phyloP scores from a whole-genome alignment of 2,329 filamentous ascomycete genomes.

The Aspergillus sclerotialis region DNA sequence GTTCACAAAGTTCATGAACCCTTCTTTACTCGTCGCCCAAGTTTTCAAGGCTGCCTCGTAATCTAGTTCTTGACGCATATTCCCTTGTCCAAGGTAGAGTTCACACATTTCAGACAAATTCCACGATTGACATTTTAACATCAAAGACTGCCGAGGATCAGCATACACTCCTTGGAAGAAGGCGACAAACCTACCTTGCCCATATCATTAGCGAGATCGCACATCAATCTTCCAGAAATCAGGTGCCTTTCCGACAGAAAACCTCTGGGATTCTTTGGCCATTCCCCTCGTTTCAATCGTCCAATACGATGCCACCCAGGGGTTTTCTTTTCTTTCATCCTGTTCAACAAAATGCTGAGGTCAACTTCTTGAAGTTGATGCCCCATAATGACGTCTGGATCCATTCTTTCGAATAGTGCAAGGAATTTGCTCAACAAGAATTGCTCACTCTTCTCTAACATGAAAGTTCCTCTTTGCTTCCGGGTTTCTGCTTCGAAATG shows the following conservation, averaged over 20 bases:
- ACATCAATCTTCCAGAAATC: constrained; percentile 80
- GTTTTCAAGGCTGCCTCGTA: constrained; percentile 79
- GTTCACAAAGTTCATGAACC: constrained; percentile 85
- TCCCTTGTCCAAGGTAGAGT: constrained; percentile 70
- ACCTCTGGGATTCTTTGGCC: constrained; percentile 79
- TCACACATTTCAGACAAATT: constrained; percentile 96
- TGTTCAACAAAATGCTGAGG: constrained; percentile 81
- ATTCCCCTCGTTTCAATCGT: constrained; percentile 71
- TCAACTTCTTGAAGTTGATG: constrained; percentile 97
- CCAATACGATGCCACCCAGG: constrained; percentile 93
- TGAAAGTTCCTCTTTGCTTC: constrained; percentile 69
- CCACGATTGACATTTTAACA: constrained; percentile 97
- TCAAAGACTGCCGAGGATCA: constrained; percentile 57
- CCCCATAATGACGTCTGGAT: constrained; percentile 89
- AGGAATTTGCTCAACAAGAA: constrained; percentile 84
- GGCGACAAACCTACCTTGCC: constrained; percentile 57
- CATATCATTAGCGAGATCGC: constrained; percentile 91
- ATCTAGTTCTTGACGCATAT: constrained; percentile 74
- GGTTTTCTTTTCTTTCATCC: constrained; percentile 82
- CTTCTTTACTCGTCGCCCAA: constrained; percentile 76
- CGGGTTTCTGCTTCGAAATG: constrained; percentile 76
- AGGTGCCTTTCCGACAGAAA: constrained; percentile 91
- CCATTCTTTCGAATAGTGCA: constrained; percentile 76
- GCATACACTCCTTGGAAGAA: constrained; percentile 3
- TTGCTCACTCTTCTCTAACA: constrained; percentile 73